A percentile compares a stretch with the other conserved stretches of the same genome.
phyloP scores from a whole-genome alignment of 1,284 basidiomycete species.

The Ceratobasidium papillatum region DNA sequence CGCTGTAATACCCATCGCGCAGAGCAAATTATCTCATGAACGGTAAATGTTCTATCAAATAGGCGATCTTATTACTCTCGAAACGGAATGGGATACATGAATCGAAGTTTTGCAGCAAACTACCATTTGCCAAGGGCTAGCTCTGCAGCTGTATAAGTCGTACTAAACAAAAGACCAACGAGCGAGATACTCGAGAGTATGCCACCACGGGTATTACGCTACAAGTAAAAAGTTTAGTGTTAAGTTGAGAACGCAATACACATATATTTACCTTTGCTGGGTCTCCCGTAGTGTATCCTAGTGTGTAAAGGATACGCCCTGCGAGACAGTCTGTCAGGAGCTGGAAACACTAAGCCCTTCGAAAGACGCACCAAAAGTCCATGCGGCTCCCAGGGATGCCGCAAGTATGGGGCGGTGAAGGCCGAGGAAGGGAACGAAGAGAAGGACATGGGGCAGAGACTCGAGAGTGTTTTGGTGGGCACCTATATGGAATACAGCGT shows the following conservation, averaged over 20 bases:
- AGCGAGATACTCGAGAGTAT: neutral
- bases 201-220: slow-evolving; percentile 34
- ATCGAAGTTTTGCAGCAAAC: neutral
- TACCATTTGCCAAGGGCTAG: slow-evolving; percentile 31
- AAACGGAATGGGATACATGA: neutral
- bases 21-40: neutral
- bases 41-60: neutral
- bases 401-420: slow-evolving; percentile 19
- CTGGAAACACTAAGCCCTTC: neutral
- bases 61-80: neutral
- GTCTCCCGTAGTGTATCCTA: slow-evolving; percentile 29
- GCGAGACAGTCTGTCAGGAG: neutral
- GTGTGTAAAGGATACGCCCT: slow-evolving; percentile 30
- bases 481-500: neutral
- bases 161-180: neutral
- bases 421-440: slow-evolving; percentile 28
- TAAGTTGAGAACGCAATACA: neutral
- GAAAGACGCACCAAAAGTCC: slow-evolving; percentile 3
- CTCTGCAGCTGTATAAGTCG: slow-evolving; percentile 14
- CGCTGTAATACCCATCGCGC: too few relatives aligned
- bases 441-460: slow-evolving; percentile 7
- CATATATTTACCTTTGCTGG: slow-evolving; percentile 20
- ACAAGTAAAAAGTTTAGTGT: neutral
- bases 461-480: slow-evolving; percentile 34
- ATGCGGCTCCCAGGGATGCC: slow-evolving; percentile 28